Evolutionary conservation across 345 rosid species (phyloP), one percentile per base, ranked within the genome.

Genomic region (Acer saccharum): DNA sequence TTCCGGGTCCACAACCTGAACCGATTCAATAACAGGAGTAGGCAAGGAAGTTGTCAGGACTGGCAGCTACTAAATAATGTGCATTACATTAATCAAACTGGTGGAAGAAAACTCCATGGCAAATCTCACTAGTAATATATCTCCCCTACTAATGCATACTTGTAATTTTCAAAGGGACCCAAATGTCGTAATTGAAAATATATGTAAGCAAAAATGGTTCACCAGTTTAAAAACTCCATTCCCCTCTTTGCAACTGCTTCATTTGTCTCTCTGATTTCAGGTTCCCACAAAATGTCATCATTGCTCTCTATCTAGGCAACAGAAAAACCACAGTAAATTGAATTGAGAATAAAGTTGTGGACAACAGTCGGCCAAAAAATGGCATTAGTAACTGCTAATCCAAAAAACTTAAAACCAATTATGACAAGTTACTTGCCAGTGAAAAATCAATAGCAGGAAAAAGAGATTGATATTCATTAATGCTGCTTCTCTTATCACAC

Each of bases 371-470:
- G 10, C 4, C 41, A 17, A 14, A 46, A 60, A 72, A 29, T 29
- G 58, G 50, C 14, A 77, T 3, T 14, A 14, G 39, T 69, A 39
- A 70, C 13, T 10, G 52, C 27, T 43, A 21, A 20, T 9, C 57
- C 67, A 43, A 10, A 50, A 43, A 43, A 48, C 75, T 16, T 29
- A 18, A 73, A 43, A 25, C 13, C 29, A 69, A n/a, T 43, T 10
- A 76, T 60, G 55, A 54, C 21, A 46, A 78, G 41, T 29, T 79
- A 83, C 90, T 88, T 86, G 82, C 98, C 92, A 82, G 81, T 10
- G 98, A 89, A 87, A 94, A 94, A 81, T 94, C 94, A 76, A 92
- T 70, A 1, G 92, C 93, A 77, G 95, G 98, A 83, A 92, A 92
- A 63, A 90, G 70, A 81, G 90, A 61, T 41, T 23, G 84, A 82